These are phyloP conservation scores for Globisporangium middletonii DNA, from an alignment of 352 stramenopile genomes.

Conservation along the genomic window DNA sequence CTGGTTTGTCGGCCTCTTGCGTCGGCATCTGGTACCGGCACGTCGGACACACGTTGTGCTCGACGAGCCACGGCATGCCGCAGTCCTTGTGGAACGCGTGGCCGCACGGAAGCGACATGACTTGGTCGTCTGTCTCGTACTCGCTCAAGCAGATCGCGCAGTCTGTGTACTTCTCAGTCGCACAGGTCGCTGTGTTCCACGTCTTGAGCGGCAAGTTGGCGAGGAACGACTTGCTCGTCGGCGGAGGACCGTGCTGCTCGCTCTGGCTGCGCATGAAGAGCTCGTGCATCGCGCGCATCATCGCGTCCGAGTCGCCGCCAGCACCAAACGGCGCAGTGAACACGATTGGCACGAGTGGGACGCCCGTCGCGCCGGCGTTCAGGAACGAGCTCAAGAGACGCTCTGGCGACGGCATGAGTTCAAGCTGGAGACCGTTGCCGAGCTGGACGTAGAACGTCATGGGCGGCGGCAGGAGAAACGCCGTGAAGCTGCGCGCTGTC, in stretches of 20 bases:
- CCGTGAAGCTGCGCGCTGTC: conserved; percentile 14
- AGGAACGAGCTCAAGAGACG: conserved; percentile 30
- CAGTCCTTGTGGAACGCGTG: conserved; percentile 80
- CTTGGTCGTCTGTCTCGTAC: conserved; percentile 55
- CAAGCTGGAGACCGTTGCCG: conserved; percentile 40
- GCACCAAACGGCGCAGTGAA: conserved; percentile 1
- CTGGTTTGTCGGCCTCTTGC: conserved; percentile 6
- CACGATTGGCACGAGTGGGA: conserved; percentile 1
- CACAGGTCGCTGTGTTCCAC: conserved; percentile 35
- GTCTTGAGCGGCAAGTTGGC: conserved; percentile 59
- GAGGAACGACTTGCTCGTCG: conserved; percentile 64
- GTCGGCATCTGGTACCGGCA: conserved; percentile 63
- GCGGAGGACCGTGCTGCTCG: conserved; percentile 55
- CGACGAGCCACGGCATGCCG: conserved; percentile 62
- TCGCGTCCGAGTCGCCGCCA: conserved; percentile 16
- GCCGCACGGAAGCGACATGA: conserved; percentile 64
- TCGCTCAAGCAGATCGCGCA: conserved; percentile 76
- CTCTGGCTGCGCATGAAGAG: conserved; percentile 57
- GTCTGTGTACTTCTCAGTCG: conserved; percentile 46
- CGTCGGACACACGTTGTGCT: conserved; percentile 78
- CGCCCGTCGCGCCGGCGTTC: conserved; percentile 14
- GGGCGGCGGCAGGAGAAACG: conserved; percentile 56
- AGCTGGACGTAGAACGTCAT: conserved; percentile 63
- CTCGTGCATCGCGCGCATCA: conserved; percentile 49
- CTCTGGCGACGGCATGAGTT: conserved; percentile 37